These are phyloP conservation scores for Phialophora chinensis DNA, from an alignment of 2,329 filamentous ascomycete genomes.

Conservation along the genomic window DNA sequence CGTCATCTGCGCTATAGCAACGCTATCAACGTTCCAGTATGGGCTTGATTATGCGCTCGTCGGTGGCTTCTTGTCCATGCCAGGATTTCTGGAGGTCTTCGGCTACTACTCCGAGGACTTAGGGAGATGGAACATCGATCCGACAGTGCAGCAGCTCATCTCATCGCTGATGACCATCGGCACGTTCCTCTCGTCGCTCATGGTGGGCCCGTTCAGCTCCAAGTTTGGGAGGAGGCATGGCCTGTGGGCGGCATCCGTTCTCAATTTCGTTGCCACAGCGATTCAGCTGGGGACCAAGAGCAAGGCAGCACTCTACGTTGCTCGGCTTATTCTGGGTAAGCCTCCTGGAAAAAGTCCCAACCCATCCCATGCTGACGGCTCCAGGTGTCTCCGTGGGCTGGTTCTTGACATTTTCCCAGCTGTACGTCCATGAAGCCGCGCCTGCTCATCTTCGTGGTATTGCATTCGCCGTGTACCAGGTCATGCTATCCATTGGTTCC, in stretches of 20 bases:
- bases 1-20: slow-evolving; percentile 54
- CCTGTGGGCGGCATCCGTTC: slow-evolving; percentile 56
- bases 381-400: slow-evolving; percentile 50
- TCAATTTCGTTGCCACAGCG: slow-evolving; percentile 53
- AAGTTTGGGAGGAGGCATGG: slow-evolving; percentile 56
- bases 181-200: slow-evolving; percentile 57
- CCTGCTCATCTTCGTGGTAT: slow-evolving; percentile 57
- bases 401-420: slow-evolving; percentile 55
- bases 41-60: slow-evolving; percentile 55
- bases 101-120: slow-evolving; percentile 54
- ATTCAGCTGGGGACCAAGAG: slow-evolving; percentile 54
- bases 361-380: slow-evolving; percentile 7
- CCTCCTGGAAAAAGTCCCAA: background rate
- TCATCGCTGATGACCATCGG: slow-evolving; percentile 60
- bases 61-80: slow-evolving; percentile 57
- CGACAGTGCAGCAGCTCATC: slow-evolving; percentile 60
- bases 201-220: slow-evolving; percentile 55
- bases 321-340: slow-evolving; percentile 52
- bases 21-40: slow-evolving; percentile 60
- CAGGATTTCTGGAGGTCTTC: slow-evolving; percentile 59
- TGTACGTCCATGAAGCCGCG: slow-evolving; percentile 57
- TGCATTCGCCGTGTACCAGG: slow-evolving; percentile 51
- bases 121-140: slow-evolving; percentile 30
- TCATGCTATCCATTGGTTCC: slow-evolving; percentile 31
- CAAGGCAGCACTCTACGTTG: slow-evolving; percentile 53